Conservation (phyloP, 2,329 filamentous ascomycete genomes). For the Hirsutella thompsonii region DNA sequence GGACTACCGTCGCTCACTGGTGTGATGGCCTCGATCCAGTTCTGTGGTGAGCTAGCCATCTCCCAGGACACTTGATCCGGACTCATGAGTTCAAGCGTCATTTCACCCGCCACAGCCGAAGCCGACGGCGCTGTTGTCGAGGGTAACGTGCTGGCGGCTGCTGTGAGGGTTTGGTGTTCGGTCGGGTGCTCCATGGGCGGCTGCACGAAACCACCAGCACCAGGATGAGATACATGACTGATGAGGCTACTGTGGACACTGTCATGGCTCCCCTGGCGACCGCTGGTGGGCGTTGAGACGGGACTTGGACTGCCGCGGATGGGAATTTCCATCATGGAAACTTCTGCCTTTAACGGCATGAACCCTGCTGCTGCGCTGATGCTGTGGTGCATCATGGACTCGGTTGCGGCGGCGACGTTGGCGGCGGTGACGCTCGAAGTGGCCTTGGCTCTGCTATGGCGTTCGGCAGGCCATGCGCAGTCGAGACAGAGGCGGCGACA, state of each 20-base stretch:
- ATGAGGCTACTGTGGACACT: slow-evolving; percentile 4
- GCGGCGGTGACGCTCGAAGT: slow-evolving; percentile 4
- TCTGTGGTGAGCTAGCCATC: slow-evolving; percentile 7
- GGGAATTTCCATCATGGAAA: slow-evolving; percentile 8
- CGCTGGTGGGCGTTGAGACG: slow-evolving; percentile 6
- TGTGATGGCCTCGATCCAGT: slow-evolving; percentile 13
- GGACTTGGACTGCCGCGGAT: slow-evolving; percentile 11
- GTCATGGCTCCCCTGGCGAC: slow-evolving; percentile 7
- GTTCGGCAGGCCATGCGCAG: slow-evolving; percentile 17
- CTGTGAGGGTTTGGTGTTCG: neutral
- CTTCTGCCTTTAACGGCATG: neutral
- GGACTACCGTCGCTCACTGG: slow-evolving; percentile 12
- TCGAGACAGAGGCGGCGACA: slow-evolving; percentile 22
- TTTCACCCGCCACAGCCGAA: slow-evolving; percentile 4
- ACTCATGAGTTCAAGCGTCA: slow-evolving; percentile 9
- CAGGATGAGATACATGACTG: neutral
- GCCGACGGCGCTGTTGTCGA: slow-evolving; percentile 1
- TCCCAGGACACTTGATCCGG: slow-evolving; percentile 11
- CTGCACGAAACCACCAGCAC: slow-evolving; percentile 2
- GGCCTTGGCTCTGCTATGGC: slow-evolving; percentile 8
- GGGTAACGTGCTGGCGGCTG: neutral
- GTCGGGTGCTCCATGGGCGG: neutral
- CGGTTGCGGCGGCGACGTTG: neutral
- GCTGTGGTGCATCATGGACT: neutral
- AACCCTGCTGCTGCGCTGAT: neutral